phyloP scores from a whole-genome alignment of 2,329 filamentous ascomycete genomes.

The Elsinoe australis region DNA sequence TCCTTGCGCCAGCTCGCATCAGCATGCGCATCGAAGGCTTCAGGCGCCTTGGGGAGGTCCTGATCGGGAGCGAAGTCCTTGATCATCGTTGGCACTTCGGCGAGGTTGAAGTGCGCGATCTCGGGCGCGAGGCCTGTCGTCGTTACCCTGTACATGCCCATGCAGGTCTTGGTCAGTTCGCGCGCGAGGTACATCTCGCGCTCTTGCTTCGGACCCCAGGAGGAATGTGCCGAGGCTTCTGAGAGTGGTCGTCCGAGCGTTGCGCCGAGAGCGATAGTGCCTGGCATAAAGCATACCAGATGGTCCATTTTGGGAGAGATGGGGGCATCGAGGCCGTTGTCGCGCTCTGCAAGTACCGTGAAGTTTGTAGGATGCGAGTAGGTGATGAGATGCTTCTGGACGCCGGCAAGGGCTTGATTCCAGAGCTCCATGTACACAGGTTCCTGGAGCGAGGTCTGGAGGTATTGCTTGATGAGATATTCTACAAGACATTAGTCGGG shows the following conservation, averaged over 20 bases:
- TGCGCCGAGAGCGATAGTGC: conserved; percentile 81
- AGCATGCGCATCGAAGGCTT: conserved; percentile 33
- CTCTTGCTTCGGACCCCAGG: conserved; percentile 72
- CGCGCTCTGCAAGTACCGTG: conserved; percentile 85
- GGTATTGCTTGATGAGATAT: conserved; percentile 96
- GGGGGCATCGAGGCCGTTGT: conserved; percentile 56
- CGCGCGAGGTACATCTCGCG: conserved; percentile 79
- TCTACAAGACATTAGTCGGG: conserved; percentile 41
- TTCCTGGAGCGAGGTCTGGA: conserved; percentile 85
- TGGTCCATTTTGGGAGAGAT: conserved; percentile 95
- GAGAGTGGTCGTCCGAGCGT: conserved; percentile 70
- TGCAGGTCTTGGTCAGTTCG: conserved; percentile 94
- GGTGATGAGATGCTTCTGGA: conserved; percentile 85
- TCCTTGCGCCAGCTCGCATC: conserved; percentile 66
- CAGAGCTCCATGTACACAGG: conserved; percentile 85
- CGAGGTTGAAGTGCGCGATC: conserved; percentile 82
- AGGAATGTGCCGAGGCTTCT: conserved; percentile 61
- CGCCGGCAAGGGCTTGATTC: conserved; percentile 73
- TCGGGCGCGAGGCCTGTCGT: conserved; percentile 87
- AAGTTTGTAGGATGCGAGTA: conserved; percentile 74
- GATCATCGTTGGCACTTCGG: conserved; percentile 58
- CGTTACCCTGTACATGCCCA: conserved; percentile 92
- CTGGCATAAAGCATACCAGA: conserved; percentile 93
- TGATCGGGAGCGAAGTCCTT: conserved; percentile 42
- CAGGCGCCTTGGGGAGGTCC: conserved; percentile 33